These are phyloP conservation scores for Candida sp. DNA, from an alignment of 1,139 yeast genomes.

Conservation along the genomic window DNA sequence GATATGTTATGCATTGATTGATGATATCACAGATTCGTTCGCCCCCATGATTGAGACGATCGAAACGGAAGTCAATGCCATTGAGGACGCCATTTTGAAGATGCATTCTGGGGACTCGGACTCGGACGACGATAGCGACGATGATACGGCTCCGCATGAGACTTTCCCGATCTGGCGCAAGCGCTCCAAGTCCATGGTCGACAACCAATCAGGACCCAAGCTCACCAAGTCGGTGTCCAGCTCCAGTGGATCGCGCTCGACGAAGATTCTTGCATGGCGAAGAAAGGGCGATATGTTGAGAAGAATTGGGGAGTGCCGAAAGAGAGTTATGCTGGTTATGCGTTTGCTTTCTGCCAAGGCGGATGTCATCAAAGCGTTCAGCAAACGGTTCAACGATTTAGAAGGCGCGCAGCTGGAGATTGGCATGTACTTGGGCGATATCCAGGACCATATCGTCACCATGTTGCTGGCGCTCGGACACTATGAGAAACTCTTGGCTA, in stretches of 20 bases:
- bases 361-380: conserved; percentile 94
- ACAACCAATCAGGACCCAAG: conserved; percentile 20
- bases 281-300: conserved; percentile 94
- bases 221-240: conserved; percentile 26
- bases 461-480: conserved; percentile 96
- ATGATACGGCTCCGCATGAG: conserved; percentile 25
- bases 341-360: conserved; percentile 91
- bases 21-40: conserved; percentile 96
- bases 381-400: conserved; percentile 89
- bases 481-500: conserved; percentile 89
- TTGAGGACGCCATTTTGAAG: conserved; percentile 86
- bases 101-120: conserved; percentile 77
- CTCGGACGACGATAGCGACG: conserved; percentile 43
- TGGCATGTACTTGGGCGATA: conserved; percentile 83
- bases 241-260: conserved; percentile 41
- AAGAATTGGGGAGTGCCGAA: conserved; percentile 94
- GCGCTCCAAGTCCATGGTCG: conserved; percentile 46
- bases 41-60: conserved; percentile 96
- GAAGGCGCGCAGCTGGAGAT: conserved; percentile 51
- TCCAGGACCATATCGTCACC: conserved; percentile 93
- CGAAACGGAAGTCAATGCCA: conserved; percentile 89
- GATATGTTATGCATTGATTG: conserved; percentile 96
- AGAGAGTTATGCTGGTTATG: conserved; percentile 89
- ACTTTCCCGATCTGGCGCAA: conserved; percentile 42
- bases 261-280: conserved; percentile 77